Conservation (phyloP, 1,284 basidiomycete genomes). For the Ustilago sp. region DNA sequence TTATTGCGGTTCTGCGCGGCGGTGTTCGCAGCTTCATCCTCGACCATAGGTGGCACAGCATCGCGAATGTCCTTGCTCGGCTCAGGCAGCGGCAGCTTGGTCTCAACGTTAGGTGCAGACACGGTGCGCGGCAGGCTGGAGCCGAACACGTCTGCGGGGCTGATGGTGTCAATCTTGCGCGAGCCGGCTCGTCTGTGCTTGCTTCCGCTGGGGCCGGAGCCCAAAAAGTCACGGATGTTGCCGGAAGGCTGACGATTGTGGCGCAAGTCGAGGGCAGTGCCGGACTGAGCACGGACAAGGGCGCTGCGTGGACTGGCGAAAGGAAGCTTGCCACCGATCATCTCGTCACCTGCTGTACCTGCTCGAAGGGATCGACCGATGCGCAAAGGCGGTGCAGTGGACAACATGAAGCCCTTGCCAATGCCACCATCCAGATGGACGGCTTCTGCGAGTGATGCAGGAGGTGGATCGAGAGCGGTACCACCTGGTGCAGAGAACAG, state of each 20-base stretch:
- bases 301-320: slow-evolving; percentile 50
- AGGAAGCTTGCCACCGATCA: slow-evolving; percentile 45
- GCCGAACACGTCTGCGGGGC: slow-evolving; percentile 65
- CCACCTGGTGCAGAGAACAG: slow-evolving; percentile 41
- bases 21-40: slow-evolving; percentile 17
- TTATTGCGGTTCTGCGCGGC: slow-evolving; percentile 17
- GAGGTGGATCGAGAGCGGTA: slow-evolving; percentile 38
- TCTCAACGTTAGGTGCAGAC: slow-evolving; percentile 27
- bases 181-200: slow-evolving; percentile 39
- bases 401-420: slow-evolving; percentile 21
- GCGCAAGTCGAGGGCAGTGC: slow-evolving; percentile 26
- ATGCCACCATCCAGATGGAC: slow-evolving; percentile 26
- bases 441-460: slow-evolving; percentile 44
- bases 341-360: slow-evolving; percentile 34
- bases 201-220: slow-evolving; percentile 17
- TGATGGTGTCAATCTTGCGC: slow-evolving; percentile 62
- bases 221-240: slow-evolving; percentile 43
- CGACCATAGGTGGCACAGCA: slow-evolving; percentile 11
- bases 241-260: slow-evolving; percentile 37
- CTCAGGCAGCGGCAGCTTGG: slow-evolving; percentile 32
- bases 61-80: slow-evolving; percentile 38
- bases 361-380: slow-evolving; percentile 25
- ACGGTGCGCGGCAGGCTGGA: slow-evolving; percentile 44
- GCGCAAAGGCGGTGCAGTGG: slow-evolving; percentile 36
- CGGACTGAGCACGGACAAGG: slow-evolving; percentile 51